Evolutionary conservation across 192 early-diverging fungal genomes (phyloP).

Genomic region (Entomortierella beljakovae): DNA sequence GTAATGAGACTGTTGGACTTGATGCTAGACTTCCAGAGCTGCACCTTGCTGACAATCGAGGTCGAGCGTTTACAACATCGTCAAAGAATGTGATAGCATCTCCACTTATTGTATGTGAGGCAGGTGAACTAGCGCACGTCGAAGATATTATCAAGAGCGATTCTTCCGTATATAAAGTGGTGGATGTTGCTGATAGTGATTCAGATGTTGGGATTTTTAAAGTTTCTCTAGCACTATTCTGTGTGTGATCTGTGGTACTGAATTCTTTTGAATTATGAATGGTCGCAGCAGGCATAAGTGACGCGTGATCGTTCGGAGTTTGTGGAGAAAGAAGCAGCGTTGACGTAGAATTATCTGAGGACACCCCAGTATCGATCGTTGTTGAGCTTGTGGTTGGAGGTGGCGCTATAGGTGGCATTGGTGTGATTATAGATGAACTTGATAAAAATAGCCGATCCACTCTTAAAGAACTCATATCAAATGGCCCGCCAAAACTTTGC

Average conservation of each 20-base stretch:
- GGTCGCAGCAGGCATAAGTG: neutral
- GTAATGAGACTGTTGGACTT: slow-evolving; percentile 1
- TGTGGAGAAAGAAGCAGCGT: neutral
- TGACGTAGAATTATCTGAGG: too few relatives aligned
- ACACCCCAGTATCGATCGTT: too few relatives aligned
- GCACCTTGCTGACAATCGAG: neutral
- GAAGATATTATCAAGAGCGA: slow-evolving; percentile 14
- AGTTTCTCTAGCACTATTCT: neutral
- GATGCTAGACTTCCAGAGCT: neutral
- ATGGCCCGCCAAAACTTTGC: too few relatives aligned
- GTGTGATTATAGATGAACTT: too few relatives aligned
- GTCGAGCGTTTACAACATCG: slow-evolving; percentile 13
- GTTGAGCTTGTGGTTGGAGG: too few relatives aligned
- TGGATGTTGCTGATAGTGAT: neutral
- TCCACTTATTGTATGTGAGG: neutral
- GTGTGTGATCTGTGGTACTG: neutral
- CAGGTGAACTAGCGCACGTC: slow-evolving; percentile 14
- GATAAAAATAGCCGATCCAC: too few relatives aligned
- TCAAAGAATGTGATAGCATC: slow-evolving; percentile 26
- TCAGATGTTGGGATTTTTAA: neutral
- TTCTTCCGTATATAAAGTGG: neutral
- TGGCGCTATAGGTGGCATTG: too few relatives aligned
- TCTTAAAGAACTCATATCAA: too few relatives aligned
- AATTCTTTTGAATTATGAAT: neutral
- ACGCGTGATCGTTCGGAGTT: neutral